Percentiles rank a stretch among this genome's conserved stretches.
phyloP scores from a whole-genome alignment of 1,284 basidiomycete genomes.

The Ceratobasidium papillatum region DNA sequence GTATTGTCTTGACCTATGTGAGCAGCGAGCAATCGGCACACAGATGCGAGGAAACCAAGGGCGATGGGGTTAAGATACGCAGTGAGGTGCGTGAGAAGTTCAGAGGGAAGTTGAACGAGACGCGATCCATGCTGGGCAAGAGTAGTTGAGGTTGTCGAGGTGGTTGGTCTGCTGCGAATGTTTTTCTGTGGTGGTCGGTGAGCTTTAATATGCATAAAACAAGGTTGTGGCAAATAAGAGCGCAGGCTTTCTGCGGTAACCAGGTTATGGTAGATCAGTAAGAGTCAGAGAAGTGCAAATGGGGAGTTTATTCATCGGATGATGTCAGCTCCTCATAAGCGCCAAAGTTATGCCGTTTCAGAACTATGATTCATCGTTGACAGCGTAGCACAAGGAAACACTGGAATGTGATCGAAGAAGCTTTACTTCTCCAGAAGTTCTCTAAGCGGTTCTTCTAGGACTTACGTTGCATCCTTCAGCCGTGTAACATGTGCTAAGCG shows the following conservation, averaged over 20 bases:
- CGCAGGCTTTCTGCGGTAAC: slow-evolving; percentile 27
- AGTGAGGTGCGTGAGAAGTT: slow-evolving; percentile 83
- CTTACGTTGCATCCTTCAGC: too few relatives aligned
- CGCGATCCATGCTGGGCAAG: slow-evolving; percentile 60
- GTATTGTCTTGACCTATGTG: slow-evolving; percentile 82
- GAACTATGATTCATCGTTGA: too few relatives aligned
- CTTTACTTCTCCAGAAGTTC: too few relatives aligned
- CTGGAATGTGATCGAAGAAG: too few relatives aligned
- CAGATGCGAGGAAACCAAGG: slow-evolving; percentile 66
- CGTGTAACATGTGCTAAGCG: too few relatives aligned
- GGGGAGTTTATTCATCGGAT: background rate
- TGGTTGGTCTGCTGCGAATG: slow-evolving; percentile 48
- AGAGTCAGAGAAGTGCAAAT: slow-evolving; percentile 1
- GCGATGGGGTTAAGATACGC: slow-evolving; percentile 73
- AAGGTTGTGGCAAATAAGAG: slow-evolving; percentile 8
- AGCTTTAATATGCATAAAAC: slow-evolving; percentile 49
- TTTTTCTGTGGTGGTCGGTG: slow-evolving; percentile 48
- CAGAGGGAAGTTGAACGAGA: slow-evolving; percentile 58
- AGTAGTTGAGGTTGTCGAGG: slow-evolving; percentile 46
- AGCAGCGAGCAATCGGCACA: slow-evolving; percentile 64
- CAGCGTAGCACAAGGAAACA: too few relatives aligned
- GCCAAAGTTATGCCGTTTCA: background rate
- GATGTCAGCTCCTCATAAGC: background rate
- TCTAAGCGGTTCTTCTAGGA: too few relatives aligned
- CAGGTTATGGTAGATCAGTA: slow-evolving; percentile 30